Evolutionary conservation across 352 stramenopile species (phyloP).

Genomic region (Halophytophthora batemanensis): DNA sequence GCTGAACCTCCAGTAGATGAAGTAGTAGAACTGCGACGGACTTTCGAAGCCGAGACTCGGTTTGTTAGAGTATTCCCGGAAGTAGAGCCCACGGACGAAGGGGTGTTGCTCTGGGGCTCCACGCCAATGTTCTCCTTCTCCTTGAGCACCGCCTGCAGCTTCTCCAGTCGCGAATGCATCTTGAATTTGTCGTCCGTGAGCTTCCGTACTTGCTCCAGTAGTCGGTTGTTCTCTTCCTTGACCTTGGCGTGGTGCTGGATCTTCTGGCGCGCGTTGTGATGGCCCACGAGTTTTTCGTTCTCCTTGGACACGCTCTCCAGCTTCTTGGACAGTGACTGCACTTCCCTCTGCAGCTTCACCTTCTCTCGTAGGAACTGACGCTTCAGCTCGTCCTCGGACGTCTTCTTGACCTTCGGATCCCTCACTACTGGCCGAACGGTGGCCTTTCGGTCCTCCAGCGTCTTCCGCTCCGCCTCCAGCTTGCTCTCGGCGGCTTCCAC

Average conservation of each 20-base stretch:
- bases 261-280: slow-evolving; percentile 78
- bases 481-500: slow-evolving; percentile 19
- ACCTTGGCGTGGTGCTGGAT: slow-evolving; percentile 82
- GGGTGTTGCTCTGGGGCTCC: slow-evolving; percentile 19
- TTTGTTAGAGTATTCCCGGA: slow-evolving; percentile 9
- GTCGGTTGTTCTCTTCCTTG: slow-evolving; percentile 81
- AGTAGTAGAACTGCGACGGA: slow-evolving; percentile 15
- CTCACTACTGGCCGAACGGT: slow-evolving; percentile 10
- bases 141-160: slow-evolving; percentile 45
- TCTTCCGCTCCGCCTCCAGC: slow-evolving; percentile 17
- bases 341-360: slow-evolving; percentile 47
- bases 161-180: slow-evolving; percentile 43
- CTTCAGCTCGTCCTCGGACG: slow-evolving; percentile 30
- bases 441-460: slow-evolving; percentile 24
- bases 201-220: slow-evolving; percentile 63
- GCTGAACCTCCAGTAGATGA: slow-evolving; percentile 17
- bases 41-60: slow-evolving; percentile 15
- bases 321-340: slow-evolving; percentile 36
- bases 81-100: slow-evolving; percentile 16
- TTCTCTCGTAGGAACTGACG: slow-evolving; percentile 49
- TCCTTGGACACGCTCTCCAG: slow-evolving; percentile 42
- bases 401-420: slow-evolving; percentile 27
- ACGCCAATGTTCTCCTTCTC: slow-evolving; percentile 72
- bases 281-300: slow-evolving; percentile 74
- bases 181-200: slow-evolving; percentile 66